Conservation (phyloP, 306 rosid genomes). For the Oxytropis ochrocephala region DNA sequence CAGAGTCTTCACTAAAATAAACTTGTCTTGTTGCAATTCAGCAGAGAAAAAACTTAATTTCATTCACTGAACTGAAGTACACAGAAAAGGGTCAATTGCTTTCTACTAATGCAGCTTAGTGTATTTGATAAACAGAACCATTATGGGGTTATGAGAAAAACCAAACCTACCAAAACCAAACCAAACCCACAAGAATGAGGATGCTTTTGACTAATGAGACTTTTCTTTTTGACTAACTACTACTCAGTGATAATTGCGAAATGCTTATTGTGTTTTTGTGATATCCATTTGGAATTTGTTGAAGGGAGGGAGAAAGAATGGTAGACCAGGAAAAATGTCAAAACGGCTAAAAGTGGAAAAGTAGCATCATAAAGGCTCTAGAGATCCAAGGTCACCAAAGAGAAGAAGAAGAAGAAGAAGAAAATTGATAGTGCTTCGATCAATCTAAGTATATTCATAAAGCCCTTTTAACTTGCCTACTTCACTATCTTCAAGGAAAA, state of each 20-base stretch:
- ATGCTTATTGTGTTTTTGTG: constrained; percentile 3
- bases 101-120: constrained; percentile 29
- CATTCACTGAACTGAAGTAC: constrained; percentile 21
- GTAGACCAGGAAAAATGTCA: constrained; percentile 47
- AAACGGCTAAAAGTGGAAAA: constrained; percentile 49
- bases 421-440: constrained; percentile 29
- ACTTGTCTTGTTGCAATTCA: constrained; percentile 32
- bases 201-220: constrained; percentile 50
- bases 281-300: constrained; percentile 35
- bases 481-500: not conserved
- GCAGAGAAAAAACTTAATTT: constrained; percentile 24
- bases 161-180: not conserved
- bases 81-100: constrained; percentile 32
- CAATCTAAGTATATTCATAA: not conserved
- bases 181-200: constrained; percentile 34
- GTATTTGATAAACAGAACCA: constrained; percentile 23
- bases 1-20: constrained; percentile 31
- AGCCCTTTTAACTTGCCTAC: not conserved
- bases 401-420: constrained; percentile 22
- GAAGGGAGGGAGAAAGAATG: constrained; percentile 25
- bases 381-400: constrained; percentile 30
- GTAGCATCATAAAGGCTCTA: constrained; percentile 18
- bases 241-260: constrained; percentile 16
- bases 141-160: constrained; percentile 26
- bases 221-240: constrained; percentile 30